Conservation (phyloP, 345 rosid species). For the Aquilaria sinensis region DNA sequence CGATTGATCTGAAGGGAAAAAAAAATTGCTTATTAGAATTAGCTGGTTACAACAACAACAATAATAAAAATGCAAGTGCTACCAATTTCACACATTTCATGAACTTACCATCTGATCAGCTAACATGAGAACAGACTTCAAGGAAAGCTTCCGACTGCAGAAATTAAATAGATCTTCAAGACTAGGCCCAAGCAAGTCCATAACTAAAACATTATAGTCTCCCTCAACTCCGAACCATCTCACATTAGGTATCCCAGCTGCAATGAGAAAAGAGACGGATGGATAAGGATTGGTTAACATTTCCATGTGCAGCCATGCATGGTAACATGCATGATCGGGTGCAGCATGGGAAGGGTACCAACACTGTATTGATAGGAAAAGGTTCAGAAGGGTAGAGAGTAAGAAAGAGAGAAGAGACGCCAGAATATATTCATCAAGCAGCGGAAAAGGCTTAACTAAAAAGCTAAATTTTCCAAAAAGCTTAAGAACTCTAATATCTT, state of each 20-base stretch:
- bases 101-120: slow-evolving; percentile 93
- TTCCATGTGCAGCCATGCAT: not conserved
- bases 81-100: slow-evolving; percentile 6
- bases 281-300: not conserved
- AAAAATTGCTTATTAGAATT: not conserved
- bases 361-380: too few species aligned
- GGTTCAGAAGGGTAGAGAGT: too few species aligned
- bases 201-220: slow-evolving; percentile 87
- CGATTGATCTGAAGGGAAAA: slow-evolving; percentile 62
- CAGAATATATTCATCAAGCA: not conserved
- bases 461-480: not conserved
- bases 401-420: too few species aligned
- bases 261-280: slow-evolving; percentile 5
- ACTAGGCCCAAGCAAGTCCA: slow-evolving; percentile 98
- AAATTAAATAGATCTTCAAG: slow-evolving; percentile 93
- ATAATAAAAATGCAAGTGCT: not conserved
- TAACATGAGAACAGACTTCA: slow-evolving; percentile 97
- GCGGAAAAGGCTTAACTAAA: not conserved
- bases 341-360: too few species aligned
- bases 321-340: not conserved
- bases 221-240: slow-evolving; percentile 95
- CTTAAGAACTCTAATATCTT: slow-evolving; percentile 3
- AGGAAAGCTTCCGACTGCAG: slow-evolving; percentile 72
- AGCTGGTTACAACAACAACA: not conserved
- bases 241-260: slow-evolving; percentile 94